Percentiles rank a stretch among this genome's conserved stretches.
Conservation (phyloP, 148 eudicot species). For the Diospyros lotus region DNA sequence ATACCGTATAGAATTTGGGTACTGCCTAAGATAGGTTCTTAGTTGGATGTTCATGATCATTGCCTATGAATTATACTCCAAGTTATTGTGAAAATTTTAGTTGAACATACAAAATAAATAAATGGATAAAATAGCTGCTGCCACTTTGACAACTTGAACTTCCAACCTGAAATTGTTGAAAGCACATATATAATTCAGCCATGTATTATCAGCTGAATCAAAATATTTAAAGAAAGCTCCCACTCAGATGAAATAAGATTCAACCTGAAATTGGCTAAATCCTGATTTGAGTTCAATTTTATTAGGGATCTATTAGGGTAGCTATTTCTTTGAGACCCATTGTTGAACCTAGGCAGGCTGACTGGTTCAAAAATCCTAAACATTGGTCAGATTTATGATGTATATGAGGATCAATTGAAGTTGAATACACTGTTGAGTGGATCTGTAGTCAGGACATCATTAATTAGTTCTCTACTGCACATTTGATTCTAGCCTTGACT, state of each 20-base stretch:
- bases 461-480: not conserved
- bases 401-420: not conserved
- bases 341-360: not conserved
- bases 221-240: not conserved
- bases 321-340: too few relatives aligned
- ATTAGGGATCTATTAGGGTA: not conserved
- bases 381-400: not conserved
- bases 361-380: not conserved
- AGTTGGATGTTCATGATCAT: too few relatives aligned
- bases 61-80: too few relatives aligned
- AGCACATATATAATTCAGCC: too few relatives aligned
- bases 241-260: not conserved
- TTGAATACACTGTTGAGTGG: not conserved
- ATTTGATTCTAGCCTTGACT: constrained; percentile 3
- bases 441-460: not conserved
- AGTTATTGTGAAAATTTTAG: too few relatives aligned
- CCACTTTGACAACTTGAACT: too few relatives aligned
- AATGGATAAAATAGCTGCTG: too few relatives aligned
- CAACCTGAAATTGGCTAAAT: not conserved
- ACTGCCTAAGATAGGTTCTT: too few relatives aligned
- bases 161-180: too few relatives aligned
- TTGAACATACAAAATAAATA: too few relatives aligned
- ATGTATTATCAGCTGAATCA: not conserved
- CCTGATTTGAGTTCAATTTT: not conserved
- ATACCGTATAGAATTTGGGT: too few relatives aligned